A percentile compares a stretch with the other conserved stretches of the same genome.
These are phyloP conservation scores for Hylodesmum podocarpum DNA, from an alignment of 306 rosid species.

Conservation along the genomic window DNA sequence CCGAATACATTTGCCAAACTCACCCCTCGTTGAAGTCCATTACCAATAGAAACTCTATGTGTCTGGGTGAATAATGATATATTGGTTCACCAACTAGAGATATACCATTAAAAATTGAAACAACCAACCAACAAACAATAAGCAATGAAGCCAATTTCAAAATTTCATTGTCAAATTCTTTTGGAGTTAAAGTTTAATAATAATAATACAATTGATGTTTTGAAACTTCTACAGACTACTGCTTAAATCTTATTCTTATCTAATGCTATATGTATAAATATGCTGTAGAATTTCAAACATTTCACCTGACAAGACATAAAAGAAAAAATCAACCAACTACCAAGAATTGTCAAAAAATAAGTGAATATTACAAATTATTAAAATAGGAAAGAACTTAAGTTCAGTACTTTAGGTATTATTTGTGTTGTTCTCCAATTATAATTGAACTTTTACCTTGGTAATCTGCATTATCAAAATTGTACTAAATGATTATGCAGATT, in stretches of 20 bases:
- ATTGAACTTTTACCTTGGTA: too few species aligned
- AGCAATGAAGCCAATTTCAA: slow-evolving; percentile 10
- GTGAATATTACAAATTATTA: neutral
- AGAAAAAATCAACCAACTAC: neutral
- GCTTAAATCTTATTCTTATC: neutral
- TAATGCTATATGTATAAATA: neutral
- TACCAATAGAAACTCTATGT: neutral
- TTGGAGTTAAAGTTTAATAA: neutral
- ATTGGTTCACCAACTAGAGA: slow-evolving; percentile 10
- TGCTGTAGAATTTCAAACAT: neutral
- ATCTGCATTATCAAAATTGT: too few species aligned
- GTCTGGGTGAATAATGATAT: neutral
- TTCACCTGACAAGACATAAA: neutral
- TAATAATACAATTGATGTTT: neutral
- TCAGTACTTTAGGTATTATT: too few species aligned
- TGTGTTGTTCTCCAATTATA: too few species aligned
- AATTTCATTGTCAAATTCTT: neutral
- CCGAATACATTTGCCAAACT: slow-evolving; percentile 3
- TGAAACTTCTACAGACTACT: neutral
- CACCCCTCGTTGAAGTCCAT: slow-evolving; percentile 14
- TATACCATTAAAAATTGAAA: neutral
- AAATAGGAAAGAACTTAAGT: too few species aligned
- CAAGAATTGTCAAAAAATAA: neutral
- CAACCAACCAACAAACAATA: slow-evolving; percentile 1
- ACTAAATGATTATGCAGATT: too few species aligned